phyloP scores from a whole-genome alignment of 306 rosid genomes.

The Pterocarpus santalinus region DNA sequence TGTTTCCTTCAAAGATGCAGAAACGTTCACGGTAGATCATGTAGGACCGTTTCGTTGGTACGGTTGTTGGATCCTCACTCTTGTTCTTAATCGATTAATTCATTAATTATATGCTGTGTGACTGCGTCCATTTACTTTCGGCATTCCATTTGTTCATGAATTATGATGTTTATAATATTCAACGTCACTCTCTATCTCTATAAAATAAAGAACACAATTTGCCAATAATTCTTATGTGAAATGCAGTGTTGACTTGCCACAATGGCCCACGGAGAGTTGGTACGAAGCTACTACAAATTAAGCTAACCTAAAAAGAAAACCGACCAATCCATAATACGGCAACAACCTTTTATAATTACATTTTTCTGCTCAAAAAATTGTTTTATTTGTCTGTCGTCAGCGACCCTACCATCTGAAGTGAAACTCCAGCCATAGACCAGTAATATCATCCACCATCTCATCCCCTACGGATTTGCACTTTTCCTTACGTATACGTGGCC shows the following conservation, averaged over 20 bases:
- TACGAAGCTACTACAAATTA: background rate
- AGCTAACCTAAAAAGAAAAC: background rate
- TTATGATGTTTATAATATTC: background rate
- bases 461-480: too few relatives aligned
- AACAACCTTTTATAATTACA: background rate
- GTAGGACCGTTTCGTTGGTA: slow-evolving; percentile 18
- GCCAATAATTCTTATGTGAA: background rate
- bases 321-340: background rate
- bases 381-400: too few relatives aligned
- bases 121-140: background rate
- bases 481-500: too few relatives aligned
- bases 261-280: background rate
- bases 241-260: slow-evolving; percentile 13
- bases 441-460: too few relatives aligned
- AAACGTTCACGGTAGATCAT: background rate
- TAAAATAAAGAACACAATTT: background rate
- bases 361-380: background rate
- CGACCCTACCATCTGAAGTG: too few relatives aligned
- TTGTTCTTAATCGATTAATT: background rate
- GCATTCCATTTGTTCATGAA: background rate
- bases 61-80: background rate
- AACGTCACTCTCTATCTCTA: background rate
- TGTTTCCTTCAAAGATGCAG: slow-evolving; percentile 15
- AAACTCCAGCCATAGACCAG: too few relatives aligned
- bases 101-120: background rate